Evolutionary conservation across 2,329 filamentous ascomycete genomes (phyloP), one percentile per base, ranked within the genome.

Genomic region (Apiospora phragmitis): DNA sequence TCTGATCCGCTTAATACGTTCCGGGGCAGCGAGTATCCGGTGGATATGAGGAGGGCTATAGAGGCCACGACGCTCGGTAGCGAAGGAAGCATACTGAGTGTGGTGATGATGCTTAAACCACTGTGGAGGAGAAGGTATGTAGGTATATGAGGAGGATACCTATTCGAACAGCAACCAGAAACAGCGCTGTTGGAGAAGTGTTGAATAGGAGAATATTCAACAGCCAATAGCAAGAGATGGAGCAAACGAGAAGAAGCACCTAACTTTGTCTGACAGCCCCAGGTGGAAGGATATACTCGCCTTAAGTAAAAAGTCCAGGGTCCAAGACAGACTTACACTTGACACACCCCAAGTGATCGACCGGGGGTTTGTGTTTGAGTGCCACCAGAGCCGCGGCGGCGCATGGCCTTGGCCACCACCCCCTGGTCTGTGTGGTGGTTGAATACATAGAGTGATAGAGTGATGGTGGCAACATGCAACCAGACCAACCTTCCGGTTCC

Each of bases 41-140:
- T 72, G 42, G 74, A 72, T 55, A 75, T 70, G 38, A 78, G 71
- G 55, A 74, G 72, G 68, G 77, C 77, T 41, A 75, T 68, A 18
- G 75, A 73, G 49, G 76, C 72, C 51, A 77, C 71, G 70, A 75
- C 72, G 68, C 73, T 75, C 68, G 71, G 71, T 75, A 78, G 73
- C 67, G 77, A 77, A 71, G 74, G 71, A 66, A 78, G 51, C 78
- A 79, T 79, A 49, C 41, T 45, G n/a, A 24, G 62, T 55, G 26
- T 42, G 65, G 65, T 43, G 41, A n/a, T 26, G 42, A 67, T 67
- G 38, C 35, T 42, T 29, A 24, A 42, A 43, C 62, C 35, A 41
- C 35, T 26, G 62, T 41, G n/a, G 21, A 18, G 35, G 26, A 42
- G 21, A n/a, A 16, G 11, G 7, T 35, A 11, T 21, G 32, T 11